Evolutionary conservation across 2,329 filamentous ascomycete genomes (phyloP).

Genomic region (Cyphellophora europaea): DNA sequence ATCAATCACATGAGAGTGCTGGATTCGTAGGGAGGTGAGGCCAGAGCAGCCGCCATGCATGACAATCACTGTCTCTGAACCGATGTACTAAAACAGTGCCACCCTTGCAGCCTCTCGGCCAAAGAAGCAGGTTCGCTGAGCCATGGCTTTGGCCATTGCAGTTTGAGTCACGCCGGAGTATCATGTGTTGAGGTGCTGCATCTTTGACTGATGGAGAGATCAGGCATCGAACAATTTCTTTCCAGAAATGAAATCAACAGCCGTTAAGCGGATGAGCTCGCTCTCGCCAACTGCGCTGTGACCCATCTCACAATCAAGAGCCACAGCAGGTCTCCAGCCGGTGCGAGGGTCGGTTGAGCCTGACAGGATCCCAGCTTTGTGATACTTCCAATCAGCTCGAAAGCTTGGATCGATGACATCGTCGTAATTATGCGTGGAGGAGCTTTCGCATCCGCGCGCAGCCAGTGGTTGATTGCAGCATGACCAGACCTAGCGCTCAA

Average conservation of each 20-base stretch:
- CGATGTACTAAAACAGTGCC: conserved; percentile 36
- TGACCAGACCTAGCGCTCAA: conserved; percentile 6
- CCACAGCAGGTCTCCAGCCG: conserved; percentile 24
- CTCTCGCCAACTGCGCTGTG: conserved; percentile 32
- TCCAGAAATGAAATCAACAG: conserved; percentile 42
- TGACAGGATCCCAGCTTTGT: conserved; percentile 2
- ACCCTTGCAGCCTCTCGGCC: conserved; percentile 35
- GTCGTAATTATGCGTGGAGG: conserved; percentile 2
- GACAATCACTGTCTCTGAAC: conserved; percentile 39
- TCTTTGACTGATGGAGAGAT: conserved; percentile 38
- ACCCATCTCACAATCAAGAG: conserved; percentile 50
- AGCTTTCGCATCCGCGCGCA: conserved; percentile 4
- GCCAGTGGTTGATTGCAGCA: conserved; percentile 8
- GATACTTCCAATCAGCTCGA: conserved; percentile 5
- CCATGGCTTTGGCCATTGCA: conserved; percentile 29
- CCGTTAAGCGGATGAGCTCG: conserved; percentile 44
- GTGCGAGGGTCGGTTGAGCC: background rate
- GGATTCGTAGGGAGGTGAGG: conserved; percentile 38
- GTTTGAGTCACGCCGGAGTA: conserved; percentile 39
- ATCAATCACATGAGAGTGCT: conserved; percentile 38
- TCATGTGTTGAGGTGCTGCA: conserved; percentile 41
- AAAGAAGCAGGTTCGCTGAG: conserved; percentile 25
- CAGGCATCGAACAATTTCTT: conserved; percentile 40
- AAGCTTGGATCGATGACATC: conserved; percentile 1
- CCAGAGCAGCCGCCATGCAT: conserved; percentile 37